A percentile compares a stretch with the other conserved stretches of the same genome.
Evolutionary conservation across 371 early-diverging fungal species (phyloP).

Genomic region (Apophysomyces elegans): DNA sequence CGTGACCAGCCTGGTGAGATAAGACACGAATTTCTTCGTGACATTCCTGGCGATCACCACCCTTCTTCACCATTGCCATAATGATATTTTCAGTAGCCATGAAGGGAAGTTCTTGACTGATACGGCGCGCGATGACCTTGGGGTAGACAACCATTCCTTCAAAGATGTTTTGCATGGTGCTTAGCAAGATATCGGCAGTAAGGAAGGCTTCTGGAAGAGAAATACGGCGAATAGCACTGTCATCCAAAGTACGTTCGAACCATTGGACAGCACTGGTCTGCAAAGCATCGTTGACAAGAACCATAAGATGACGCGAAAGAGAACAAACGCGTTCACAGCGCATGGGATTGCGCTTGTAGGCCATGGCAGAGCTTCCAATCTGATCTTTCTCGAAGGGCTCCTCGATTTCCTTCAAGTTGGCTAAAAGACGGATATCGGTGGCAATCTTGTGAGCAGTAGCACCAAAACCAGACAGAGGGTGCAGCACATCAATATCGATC

Average conservation of each 20-base stretch:
- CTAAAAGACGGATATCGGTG: conserved; percentile 95
- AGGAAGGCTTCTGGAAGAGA: conserved; percentile 96
- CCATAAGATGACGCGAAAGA: conserved; percentile 94
- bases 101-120: conserved; percentile 95
- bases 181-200: conserved; percentile 94
- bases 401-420: conserved; percentile 96
- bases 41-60: conserved; percentile 95
- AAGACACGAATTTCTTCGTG: conserved; percentile 97
- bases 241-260: conserved; percentile 97
- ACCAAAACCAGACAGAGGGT: conserved; percentile 90
- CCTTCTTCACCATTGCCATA: conserved; percentile 98
- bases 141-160: conserved; percentile 98
- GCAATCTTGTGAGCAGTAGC: conserved; percentile 97
- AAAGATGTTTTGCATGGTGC: conserved; percentile 93
- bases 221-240: conserved; percentile 96
- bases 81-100: conserved; percentile 99
- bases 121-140: conserved; percentile 90
- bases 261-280: conserved; percentile 94
- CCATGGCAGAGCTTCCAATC: conserved; percentile 98
- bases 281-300: conserved; percentile 86
- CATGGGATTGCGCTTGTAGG: conserved; percentile 99
- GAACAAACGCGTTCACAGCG: conserved; percentile 96
- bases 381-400: conserved; percentile 99
- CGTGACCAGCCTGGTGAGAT: conserved; percentile 89
- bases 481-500: conserved; percentile 92